Evolutionary conservation across 345 rosid genomes (phyloP), one percentile per base, ranked within the genome.

Genomic region (Draba incana): DNA sequence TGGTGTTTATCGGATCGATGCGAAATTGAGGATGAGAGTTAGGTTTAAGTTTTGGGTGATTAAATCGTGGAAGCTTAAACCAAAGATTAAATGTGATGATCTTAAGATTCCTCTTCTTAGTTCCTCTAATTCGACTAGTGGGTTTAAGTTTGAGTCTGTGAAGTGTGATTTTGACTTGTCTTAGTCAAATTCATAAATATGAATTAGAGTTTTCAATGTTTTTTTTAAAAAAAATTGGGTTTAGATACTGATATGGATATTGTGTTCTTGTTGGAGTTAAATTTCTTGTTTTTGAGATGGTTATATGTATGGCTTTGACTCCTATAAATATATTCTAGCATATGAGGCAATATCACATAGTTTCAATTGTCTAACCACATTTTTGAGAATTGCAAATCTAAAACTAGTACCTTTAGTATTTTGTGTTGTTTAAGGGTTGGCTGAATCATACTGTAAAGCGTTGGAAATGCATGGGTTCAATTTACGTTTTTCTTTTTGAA

Each of bases 11-110:
- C 49, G 75, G 46, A 82, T 92, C 6, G 76, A 82, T 61, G 72
- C 82, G 69, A 80, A 82, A 45, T 31, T 87, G 50, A 8, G 74
- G 16, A 27, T 92, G 64, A 85, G 70, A 64, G 75, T 89, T 46
- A 72, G 88, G 70, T 81, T 89, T 62, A 86, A 81, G 80, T n/a
- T 86, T 31, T 86, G 96, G 14, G 37, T 70, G 51, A 10, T 86
- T 4, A 87, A 83, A 74, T 78, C 80, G 3, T 53, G 77, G n/a
- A 84, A 45, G 42, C 69, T 89, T 11, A 89, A 72, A 78, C 91
- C 92, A 2, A 79, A 39, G 78, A 52, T 89, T 3, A 62, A 72
- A 8, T 89, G 98, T 62, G 16, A 78, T 33, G 70, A 80, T 42
- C 77, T 92, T 66, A 80, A 74, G 81, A 71, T 89, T 20, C 88